Base-by-base conservation (phyloP, 2,329 filamentous ascomycete genomes). In the Calonectria honghensis region DNA sequence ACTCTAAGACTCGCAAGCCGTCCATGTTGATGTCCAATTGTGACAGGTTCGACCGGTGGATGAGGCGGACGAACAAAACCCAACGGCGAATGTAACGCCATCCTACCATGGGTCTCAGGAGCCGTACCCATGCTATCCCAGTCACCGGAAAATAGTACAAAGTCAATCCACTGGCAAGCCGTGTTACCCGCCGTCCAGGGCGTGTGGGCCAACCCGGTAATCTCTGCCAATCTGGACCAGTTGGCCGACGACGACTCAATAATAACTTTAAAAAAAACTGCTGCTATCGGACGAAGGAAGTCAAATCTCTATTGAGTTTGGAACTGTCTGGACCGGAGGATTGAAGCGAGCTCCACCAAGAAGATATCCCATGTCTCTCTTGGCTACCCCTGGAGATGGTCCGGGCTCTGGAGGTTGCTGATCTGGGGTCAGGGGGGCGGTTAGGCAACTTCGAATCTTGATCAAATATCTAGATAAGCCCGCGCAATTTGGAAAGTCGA, bases 131-230 rank as follows among this genome's bases (percentile, higher is more conserved):
- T 61, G 32, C 39, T 24, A 61, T 41, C 57, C 57, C 35, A 37
- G 24, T 24, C 57, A 61, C 57, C 57, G 57, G 57, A 61, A 61
- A 61, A 61, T 61, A 61, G 57, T 39, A 39, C 35, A 61, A 41
- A 61, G 57, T 61, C 57, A 61, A 61, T 61, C 27, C 35, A 3
- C 20, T 16, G 5, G n/a, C 35, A 61, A 20, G 57, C 57, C 57
- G 57, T 61, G n/a, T 61, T 61, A 61, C 57, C 57, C 57, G 57
- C 32, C 24, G 57, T 14, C 57, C 35, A 39, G 57, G 57, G 35
- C 29, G 29, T 18, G 57, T 61, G 57, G 57, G 57, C 57, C 57
- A 20, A 41, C 57, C 57, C 31, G 57, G 57, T 61, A 24, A 61
- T 61, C 57, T 29, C 41, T 61, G 57, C 57, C 57, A 61, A 61